A percentile compares a stretch with the other conserved stretches of the same genome.
These are phyloP conservation scores for Teunomyces atbi DNA, from an alignment of 805 yeast genomes.

Conservation along the genomic window DNA sequence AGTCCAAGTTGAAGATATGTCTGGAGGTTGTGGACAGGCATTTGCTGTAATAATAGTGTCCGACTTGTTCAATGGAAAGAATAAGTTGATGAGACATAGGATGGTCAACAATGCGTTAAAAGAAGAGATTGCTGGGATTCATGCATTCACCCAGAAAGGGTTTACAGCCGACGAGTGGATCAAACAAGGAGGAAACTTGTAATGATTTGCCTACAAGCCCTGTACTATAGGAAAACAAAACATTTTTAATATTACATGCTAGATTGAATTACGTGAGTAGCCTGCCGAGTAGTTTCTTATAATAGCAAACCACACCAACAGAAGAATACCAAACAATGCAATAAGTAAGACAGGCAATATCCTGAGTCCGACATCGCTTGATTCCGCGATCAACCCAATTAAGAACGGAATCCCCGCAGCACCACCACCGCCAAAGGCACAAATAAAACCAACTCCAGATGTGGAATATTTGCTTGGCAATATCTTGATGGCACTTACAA, in stretches of 20 bases:
- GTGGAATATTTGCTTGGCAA: conserved; percentile 62
- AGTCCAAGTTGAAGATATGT: conserved; percentile 69
- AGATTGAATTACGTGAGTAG: neutral
- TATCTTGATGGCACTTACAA: conserved; percentile 59
- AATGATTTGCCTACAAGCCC: neutral
- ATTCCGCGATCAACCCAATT: conserved; percentile 50
- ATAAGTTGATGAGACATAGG: conserved; percentile 82
- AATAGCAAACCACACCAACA: conserved; percentile 23
- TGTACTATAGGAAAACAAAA: neutral
- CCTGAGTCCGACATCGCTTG: conserved; percentile 30
- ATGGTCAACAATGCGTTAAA: conserved; percentile 75
- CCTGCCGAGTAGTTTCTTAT: neutral
- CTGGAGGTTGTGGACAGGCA: conserved; percentile 98
- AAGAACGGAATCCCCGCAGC: conserved; percentile 72
- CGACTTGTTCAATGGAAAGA: conserved; percentile 70
- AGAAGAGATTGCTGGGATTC: conserved; percentile 83
- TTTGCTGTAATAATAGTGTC: conserved; percentile 88
- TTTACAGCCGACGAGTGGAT: conserved; percentile 89
- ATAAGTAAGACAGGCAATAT: conserved; percentile 32
- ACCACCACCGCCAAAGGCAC: conserved; percentile 82
- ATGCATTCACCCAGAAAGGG: conserved; percentile 92
- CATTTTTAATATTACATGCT: neutral
- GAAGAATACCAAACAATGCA: conserved; percentile 21
- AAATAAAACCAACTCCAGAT: conserved; percentile 68
- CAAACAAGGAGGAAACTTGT: conserved; percentile 32